Evolutionary conservation across 805 yeast species (phyloP).

Genomic region (Candida xyloterini): DNA sequence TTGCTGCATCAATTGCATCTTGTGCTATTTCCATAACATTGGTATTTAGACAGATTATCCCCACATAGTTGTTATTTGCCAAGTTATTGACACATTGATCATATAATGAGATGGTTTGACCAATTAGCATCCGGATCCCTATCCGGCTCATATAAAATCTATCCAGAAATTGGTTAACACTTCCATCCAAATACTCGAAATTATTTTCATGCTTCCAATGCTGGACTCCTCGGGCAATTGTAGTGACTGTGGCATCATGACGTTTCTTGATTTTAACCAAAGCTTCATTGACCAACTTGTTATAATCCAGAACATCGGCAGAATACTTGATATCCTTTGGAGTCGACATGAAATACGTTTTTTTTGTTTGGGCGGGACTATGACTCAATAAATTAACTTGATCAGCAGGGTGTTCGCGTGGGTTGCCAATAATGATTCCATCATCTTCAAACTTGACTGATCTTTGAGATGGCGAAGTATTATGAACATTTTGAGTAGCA

Average conservation of each 20-base stretch:
- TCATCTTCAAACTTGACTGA: conserved; percentile 43
- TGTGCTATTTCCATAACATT: conserved; percentile 79
- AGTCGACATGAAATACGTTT: conserved; percentile 49
- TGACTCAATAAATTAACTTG: not conserved
- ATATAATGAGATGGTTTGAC: conserved; percentile 82
- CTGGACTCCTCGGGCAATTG: conserved; percentile 88
- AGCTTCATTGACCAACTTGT: conserved; percentile 60
- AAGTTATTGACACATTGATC: conserved; percentile 33
- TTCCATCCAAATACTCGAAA: conserved; percentile 52
- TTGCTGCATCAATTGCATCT: conserved; percentile 87
- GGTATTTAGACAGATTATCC: conserved; percentile 82
- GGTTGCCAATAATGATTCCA: conserved; percentile 37
- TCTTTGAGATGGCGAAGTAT: conserved; percentile 11
- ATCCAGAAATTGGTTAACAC: conserved; percentile 79
- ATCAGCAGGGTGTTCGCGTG: conserved; percentile 16
- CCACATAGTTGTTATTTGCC: conserved; percentile 69
- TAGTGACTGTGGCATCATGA: conserved; percentile 90
- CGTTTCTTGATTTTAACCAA: conserved; percentile 71
- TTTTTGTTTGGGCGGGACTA: conserved; percentile 25
- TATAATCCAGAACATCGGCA: conserved; percentile 68
- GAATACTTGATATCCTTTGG: conserved; percentile 65
- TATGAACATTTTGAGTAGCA: conserved; percentile 1
- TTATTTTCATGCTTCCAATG: conserved; percentile 72
- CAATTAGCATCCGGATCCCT: conserved; percentile 90
- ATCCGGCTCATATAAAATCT: conserved; percentile 86